phyloP scores from a whole-genome alignment of 2,329 filamentous ascomycete species.

The Magnaporthales sp. region DNA sequence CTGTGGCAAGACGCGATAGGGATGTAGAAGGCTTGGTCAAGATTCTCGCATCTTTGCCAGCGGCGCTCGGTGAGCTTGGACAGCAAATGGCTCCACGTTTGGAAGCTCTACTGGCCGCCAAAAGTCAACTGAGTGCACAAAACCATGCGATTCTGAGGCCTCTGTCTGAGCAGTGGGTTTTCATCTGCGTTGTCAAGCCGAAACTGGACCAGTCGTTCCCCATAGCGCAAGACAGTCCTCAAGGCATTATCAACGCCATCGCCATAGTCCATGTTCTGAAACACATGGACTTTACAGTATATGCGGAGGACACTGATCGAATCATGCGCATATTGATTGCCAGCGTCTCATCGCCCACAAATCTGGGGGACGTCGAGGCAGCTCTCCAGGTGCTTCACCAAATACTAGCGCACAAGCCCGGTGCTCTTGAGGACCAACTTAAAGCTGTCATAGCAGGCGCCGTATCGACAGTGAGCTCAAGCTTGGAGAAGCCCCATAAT shows the following conservation, averaged over 20 bases:
- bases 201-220: constrained; percentile 35
- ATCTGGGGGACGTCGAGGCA: constrained; percentile 34
- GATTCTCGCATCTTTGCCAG: constrained; percentile 21
- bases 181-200: constrained; percentile 35
- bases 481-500: neutral
- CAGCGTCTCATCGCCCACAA: constrained; percentile 30
- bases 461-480: constrained; percentile 21
- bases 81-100: constrained; percentile 31
- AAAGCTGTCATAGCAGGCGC: constrained; percentile 38
- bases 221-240: constrained; percentile 13
- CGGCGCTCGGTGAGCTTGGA: constrained; percentile 21
- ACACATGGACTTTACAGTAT: constrained; percentile 40
- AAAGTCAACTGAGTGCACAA: constrained; percentile 27
- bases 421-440: constrained; percentile 37
- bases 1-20: constrained; percentile 22
- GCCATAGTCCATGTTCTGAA: constrained; percentile 39
- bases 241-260: constrained; percentile 32
- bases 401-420: constrained; percentile 36
- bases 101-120: constrained; percentile 31
- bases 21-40: constrained; percentile 22
- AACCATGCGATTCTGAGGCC: constrained; percentile 34
- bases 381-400: constrained; percentile 39
- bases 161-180: constrained; percentile 36
- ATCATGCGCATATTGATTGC: constrained; percentile 41
- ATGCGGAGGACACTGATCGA: constrained; percentile 37